Base-by-base conservation (phyloP, 768 basidiomycete genomes). In the Rhizopogon salebrosus region DNA sequence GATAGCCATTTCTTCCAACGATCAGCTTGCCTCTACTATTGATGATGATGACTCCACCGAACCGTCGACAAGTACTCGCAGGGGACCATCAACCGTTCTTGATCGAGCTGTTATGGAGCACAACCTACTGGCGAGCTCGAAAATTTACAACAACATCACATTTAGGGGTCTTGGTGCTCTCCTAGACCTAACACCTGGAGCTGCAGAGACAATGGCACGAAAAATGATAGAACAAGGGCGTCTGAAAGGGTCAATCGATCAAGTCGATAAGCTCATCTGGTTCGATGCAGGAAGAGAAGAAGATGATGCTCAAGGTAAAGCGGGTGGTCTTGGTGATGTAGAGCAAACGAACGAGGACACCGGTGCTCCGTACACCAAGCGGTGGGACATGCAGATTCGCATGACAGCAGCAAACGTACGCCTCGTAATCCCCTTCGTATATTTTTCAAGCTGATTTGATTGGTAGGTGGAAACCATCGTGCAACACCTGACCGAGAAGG, bases 91-190 rank as follows among this genome's bases (percentile, higher is more conserved):
- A 6, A 98, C 95, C 9, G 95, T 99, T 18, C 79, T 99, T 39
- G 97, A 98, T 67, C 83, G 95, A 41, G 97, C 97, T 6, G 94
- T 99, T 41, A 92, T 98, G 87, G 97, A 99, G 67, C 97, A 99
- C 72, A 99, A 99, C 68, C 78, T 99, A 9, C 82, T 98, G 56
- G 93, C 95, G 4, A 94, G 93, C 68, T 95, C 94, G 3, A 92
- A 94, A 62, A 93, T 98, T 48, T 99, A 98, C 68, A 93, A 92
- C 67, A 98, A 98, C 62, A 97, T 99, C 72, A 91, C 92, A 24
- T 98, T 98, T 71, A 75, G 80, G 24, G 97, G 95, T n/a, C 72
- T 98, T 9, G 97, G 97, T 20, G 83, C 89, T 1, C 74, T 98
- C 14, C 77, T 99, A 42, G 91, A 93, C 64, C 73, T 98, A 57